Conservation (phyloP, 2,329 filamentous ascomycete genomes). For the Penicillium sp. region DNA sequence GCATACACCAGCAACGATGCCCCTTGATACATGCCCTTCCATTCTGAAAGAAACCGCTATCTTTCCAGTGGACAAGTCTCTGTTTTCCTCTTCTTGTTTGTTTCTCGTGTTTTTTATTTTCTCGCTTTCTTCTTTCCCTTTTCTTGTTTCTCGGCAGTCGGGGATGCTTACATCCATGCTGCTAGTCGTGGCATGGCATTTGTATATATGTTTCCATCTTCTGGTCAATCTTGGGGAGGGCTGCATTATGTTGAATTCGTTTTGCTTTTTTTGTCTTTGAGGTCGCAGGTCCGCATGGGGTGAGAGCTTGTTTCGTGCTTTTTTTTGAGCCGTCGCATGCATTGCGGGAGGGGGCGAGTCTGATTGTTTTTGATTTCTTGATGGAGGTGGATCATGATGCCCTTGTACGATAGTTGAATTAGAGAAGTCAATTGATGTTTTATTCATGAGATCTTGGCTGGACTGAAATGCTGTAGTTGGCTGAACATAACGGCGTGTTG, state of each 20-base stretch:
- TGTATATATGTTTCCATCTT: slow-evolving; percentile 35
- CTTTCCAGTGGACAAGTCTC: slow-evolving; percentile 8
- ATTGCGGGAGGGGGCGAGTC: slow-evolving; percentile 16
- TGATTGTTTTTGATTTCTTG: slow-evolving; percentile 11
- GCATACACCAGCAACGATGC: slow-evolving; percentile 14
- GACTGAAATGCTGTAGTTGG: neutral
- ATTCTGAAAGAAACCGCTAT: neutral
- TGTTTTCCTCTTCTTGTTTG: slow-evolving; percentile 15
- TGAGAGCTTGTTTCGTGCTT: slow-evolving; percentile 8
- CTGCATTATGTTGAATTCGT: slow-evolving; percentile 26
- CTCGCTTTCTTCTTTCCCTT: neutral
- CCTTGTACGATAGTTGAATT: slow-evolving; percentile 35
- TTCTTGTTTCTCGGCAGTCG: slow-evolving; percentile 11
- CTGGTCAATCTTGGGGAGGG: slow-evolving; percentile 23
- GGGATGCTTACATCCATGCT: slow-evolving; percentile 24
- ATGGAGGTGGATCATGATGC: slow-evolving; percentile 24
- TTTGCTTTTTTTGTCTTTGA: slow-evolving; percentile 18
- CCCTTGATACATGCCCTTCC: slow-evolving; percentile 4
- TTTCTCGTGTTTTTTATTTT: slow-evolving; percentile 7
- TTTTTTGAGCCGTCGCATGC: slow-evolving; percentile 19
- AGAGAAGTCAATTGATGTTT: slow-evolving; percentile 29
- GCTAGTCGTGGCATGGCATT: slow-evolving; percentile 21
- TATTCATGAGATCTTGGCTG: neutral
- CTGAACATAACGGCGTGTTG: neutral
- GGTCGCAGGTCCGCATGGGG: slow-evolving; percentile 17